Percentiles rank a stretch among this genome's conserved stretches.
Evolutionary conservation across 305 asterid genomes (phyloP).

Genomic region (Galium porrigens): DNA sequence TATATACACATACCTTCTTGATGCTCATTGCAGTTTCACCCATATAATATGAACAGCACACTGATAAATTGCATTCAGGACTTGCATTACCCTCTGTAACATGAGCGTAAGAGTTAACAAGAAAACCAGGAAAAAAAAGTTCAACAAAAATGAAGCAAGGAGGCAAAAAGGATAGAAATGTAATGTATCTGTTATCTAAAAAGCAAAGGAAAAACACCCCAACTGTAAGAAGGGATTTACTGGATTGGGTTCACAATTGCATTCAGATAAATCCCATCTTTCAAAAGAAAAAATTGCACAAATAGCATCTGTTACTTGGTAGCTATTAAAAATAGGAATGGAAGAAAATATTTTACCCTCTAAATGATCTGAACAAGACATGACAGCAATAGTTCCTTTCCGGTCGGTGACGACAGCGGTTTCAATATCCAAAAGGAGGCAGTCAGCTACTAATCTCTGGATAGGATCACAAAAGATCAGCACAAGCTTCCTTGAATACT

Average conservation of each 20-base stretch:
- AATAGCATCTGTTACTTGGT: background rate
- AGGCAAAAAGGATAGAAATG: background rate
- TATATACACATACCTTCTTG: slow-evolving; percentile 40
- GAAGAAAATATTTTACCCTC: slow-evolving; percentile 39
- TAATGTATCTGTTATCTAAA: background rate
- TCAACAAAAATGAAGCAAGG: background rate
- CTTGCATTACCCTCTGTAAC: slow-evolving; percentile 50
- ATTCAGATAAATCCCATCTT: slow-evolving; percentile 1
- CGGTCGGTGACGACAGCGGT: slow-evolving; percentile 86
- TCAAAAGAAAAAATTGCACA: background rate
- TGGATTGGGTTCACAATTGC: background rate
- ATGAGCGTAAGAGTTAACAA: slow-evolving; percentile 5
- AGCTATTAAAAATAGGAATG: background rate
- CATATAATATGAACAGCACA: slow-evolving; percentile 65
- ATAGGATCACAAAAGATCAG: slow-evolving; percentile 82
- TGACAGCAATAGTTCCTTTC: slow-evolving; percentile 66
- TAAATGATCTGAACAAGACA: slow-evolving; percentile 54
- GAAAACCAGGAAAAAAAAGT: background rate
- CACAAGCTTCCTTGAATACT: slow-evolving; percentile 75
- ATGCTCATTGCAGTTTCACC: slow-evolving; percentile 90
- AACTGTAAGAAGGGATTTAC: background rate
- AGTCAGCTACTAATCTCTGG: slow-evolving; percentile 91
- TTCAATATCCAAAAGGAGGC: slow-evolving; percentile 72
- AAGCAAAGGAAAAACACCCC: background rate
- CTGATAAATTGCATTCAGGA: slow-evolving; percentile 75